phyloP scores from a whole-genome alignment of 1,284 basidiomycete species.

The Cutaneotrichosporon sp. region DNA sequence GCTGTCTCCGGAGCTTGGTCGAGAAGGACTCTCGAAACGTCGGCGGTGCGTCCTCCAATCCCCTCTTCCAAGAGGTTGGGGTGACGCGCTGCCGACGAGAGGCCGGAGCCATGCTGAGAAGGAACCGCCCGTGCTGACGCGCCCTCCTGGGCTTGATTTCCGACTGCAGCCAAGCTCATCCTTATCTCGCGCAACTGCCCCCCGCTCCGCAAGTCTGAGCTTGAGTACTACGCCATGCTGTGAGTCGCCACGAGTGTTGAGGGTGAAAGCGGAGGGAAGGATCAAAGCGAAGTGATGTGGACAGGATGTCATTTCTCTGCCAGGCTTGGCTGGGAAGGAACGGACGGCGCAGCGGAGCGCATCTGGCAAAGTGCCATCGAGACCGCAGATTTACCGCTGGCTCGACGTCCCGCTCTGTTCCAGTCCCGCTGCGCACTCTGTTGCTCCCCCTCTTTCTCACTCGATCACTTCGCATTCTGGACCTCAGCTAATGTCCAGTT shows the following conservation, averaged over 20 bases:
- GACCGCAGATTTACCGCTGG: neutral
- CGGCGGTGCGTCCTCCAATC: too few relatives aligned
- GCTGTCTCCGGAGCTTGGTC: slow-evolving; percentile 1
- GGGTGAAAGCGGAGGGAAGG: neutral
- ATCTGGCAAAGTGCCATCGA: too few relatives aligned
- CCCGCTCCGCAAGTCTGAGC: slow-evolving; percentile 96
- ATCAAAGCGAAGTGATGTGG: neutral
- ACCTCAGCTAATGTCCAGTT: slow-evolving; percentile 43
- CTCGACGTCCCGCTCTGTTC: neutral
- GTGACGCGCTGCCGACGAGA: neutral
- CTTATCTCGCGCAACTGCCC: slow-evolving; percentile 99
- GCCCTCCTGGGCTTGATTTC: slow-evolving; percentile 5
- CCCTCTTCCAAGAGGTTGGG: too few relatives aligned
- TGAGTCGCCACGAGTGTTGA: slow-evolving; percentile 31
- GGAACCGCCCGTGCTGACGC: slow-evolving; percentile 66
- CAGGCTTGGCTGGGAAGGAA: too few relatives aligned
- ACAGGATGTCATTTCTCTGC: too few relatives aligned
- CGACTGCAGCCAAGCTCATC: slow-evolving; percentile 82
- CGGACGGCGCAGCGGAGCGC: too few relatives aligned
- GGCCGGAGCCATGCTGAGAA: slow-evolving; percentile 71
- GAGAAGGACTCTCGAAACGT: slow-evolving; percentile 3
- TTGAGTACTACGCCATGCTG: slow-evolving; percentile 99
- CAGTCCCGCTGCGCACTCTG: neutral
- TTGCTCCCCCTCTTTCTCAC: neutral
- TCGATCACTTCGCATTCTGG: neutral